Evolutionary conservation across 2,329 filamentous ascomycete genomes (phyloP).

Genomic region (Parafenestella ontariensis): DNA sequence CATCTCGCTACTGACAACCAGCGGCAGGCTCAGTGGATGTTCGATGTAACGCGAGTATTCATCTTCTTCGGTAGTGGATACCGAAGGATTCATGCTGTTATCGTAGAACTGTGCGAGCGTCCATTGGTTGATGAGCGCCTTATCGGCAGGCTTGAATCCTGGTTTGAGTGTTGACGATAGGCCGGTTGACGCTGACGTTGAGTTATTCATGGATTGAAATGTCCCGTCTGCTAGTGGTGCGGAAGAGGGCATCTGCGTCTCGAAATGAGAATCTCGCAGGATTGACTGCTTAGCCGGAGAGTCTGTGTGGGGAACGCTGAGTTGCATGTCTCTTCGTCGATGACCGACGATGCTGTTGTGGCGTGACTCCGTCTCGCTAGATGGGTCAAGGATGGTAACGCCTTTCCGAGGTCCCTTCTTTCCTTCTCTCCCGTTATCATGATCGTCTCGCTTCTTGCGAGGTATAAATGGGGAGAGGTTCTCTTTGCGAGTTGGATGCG

Average conservation of each 20-base stretch:
- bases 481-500: conserved; percentile 74
- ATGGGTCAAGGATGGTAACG: conserved; percentile 72
- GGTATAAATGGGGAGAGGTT: conserved; percentile 89
- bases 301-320: conserved; percentile 41
- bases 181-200: conserved; percentile 36
- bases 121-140: conserved; percentile 84
- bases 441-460: conserved; percentile 56
- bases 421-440: conserved; percentile 66
- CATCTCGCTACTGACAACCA: conserved; percentile 75
- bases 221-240: conserved; percentile 20
- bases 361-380: conserved; percentile 46
- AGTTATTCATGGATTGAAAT: conserved; percentile 37
- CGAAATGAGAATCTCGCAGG: conserved; percentile 50
- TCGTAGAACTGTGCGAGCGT: conserved; percentile 86
- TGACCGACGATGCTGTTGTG: conserved; percentile 25
- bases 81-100: conserved; percentile 84
- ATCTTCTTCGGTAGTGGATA: conserved; percentile 76
- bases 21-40: conserved; percentile 86
- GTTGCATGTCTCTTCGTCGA: conserved; percentile 28
- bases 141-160: conserved; percentile 67
- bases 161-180: conserved; percentile 32
- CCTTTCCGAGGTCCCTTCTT: conserved; percentile 71
- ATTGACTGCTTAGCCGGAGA: conserved; percentile 51
- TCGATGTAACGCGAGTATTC: conserved; percentile 89
- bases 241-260: conserved; percentile 34